Evolutionary conservation across 305 asterid genomes (phyloP).

Genomic region (Euphrasia arctica): DNA sequence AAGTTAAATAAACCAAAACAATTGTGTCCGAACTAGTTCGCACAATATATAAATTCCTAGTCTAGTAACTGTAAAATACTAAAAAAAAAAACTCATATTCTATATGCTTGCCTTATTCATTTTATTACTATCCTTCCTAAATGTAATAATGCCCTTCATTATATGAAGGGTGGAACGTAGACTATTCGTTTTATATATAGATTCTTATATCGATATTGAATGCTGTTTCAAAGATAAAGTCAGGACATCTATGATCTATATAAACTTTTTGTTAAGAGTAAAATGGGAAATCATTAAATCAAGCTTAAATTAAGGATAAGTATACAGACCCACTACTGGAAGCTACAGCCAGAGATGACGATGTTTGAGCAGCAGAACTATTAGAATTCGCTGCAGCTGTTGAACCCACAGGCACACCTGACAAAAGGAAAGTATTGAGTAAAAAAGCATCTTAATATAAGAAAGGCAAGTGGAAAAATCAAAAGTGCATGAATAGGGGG

Average conservation of each 20-base stretch:
- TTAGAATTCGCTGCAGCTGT: conserved; percentile 43
- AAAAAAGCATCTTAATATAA: not conserved
- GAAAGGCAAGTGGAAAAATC: conserved; percentile 6
- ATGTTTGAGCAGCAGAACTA: conserved; percentile 60
- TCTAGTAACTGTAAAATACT: not conserved
- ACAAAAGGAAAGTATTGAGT: conserved; percentile 26
- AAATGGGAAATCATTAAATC: conserved; percentile 10
- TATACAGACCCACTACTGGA: conserved; percentile 76
- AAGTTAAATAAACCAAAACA: not conserved
- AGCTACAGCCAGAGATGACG: conserved; percentile 55
- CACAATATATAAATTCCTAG: conserved; percentile 10
- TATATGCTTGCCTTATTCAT: conserved; percentile 5
- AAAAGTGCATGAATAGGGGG: not conserved
- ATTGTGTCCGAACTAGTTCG: not conserved
- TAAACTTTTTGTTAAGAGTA: conserved; percentile 4
- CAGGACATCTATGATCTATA: conserved; percentile 8
- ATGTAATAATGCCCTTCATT: conserved; percentile 2
- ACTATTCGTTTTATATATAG: not conserved
- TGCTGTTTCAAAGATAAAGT: conserved; percentile 14
- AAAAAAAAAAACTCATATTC: not conserved
- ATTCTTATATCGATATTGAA: not conserved
- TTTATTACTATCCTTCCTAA: not conserved
- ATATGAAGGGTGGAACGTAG: not conserved
- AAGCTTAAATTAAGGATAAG: conserved; percentile 16
- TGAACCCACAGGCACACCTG: conserved; percentile 52